phyloP scores from a whole-genome alignment of 2,329 filamentous ascomycete genomes.

The Metarhizium humberi region DNA sequence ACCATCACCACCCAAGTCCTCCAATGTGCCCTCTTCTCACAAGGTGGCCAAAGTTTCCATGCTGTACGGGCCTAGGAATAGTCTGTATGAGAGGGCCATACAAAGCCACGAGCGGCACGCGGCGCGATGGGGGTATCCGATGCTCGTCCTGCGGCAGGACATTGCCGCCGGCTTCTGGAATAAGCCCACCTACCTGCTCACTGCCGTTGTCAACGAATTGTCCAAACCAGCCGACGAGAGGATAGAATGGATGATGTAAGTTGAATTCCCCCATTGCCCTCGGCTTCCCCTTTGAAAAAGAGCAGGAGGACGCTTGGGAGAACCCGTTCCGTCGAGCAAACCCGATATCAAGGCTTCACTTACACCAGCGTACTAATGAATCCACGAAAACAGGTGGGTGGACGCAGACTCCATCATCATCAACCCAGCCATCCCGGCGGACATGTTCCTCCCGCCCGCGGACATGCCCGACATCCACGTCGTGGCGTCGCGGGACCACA shows the following conservation, averaged over 20 bases:
- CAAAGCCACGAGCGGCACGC: background rate
- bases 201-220: background rate
- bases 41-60: background rate
- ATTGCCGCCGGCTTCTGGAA: background rate
- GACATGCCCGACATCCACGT: background rate
- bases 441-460: background rate
- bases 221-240: background rate
- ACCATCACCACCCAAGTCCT: no score
- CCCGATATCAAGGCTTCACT: no score
- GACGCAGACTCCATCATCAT: background rate
- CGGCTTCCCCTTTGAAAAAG: no score
- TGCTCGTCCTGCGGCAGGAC: background rate
- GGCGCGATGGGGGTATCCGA: background rate
- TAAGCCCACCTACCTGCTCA: background rate
- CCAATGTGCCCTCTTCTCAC: background rate
- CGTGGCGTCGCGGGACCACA: background rate
- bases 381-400: background rate
- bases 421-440: background rate
- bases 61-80: background rate
- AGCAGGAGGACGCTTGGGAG: no score
- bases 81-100: background rate
- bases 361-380: background rate
- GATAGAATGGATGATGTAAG: background rate
- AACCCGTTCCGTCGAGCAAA: no score
- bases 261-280: background rate